Evolutionary conservation across 176 grass and related monocot genomes (phyloP).

Genomic region (Otatea glauca): DNA sequence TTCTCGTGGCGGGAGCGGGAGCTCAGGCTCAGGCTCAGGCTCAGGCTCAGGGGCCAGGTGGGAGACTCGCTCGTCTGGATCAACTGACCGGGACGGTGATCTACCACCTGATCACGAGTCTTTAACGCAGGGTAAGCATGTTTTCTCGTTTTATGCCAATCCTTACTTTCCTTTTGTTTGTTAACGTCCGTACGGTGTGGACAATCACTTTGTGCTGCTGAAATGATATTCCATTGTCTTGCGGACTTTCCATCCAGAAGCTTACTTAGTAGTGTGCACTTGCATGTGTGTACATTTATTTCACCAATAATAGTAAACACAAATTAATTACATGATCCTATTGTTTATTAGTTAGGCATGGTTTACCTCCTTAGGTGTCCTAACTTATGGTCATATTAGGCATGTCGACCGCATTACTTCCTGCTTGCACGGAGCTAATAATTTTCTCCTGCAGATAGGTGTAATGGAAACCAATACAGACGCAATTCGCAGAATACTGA

Average conservation of each 20-base stretch:
- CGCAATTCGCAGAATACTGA: conserved; percentile 71
- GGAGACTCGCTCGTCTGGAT: conserved; percentile 77
- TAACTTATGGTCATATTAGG: neutral
- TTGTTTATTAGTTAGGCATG: conserved; percentile 22
- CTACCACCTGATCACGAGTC: conserved; percentile 58
- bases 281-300: neutral
- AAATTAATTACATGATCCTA: neutral
- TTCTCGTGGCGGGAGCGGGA: conserved; percentile 56
- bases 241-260: neutral
- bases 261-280: conserved; percentile 11
- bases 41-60: conserved; percentile 68
- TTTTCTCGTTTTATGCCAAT: neutral
- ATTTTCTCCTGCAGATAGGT: conserved; percentile 57
- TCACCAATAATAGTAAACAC: neutral
- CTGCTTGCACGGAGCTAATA: conserved; percentile 15
- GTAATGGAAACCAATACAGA: conserved; percentile 60
- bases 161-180: neutral
- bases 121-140: conserved; percentile 55
- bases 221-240: conserved; percentile 7
- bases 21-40: too few species aligned
- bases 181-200: neutral
- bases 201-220: neutral
- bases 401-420: neutral
- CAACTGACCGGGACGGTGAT: conserved; percentile 71
- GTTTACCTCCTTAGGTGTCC: neutral